phyloP scores from a whole-genome alignment of 768 basidiomycete species.

The Termitomyces sp. region DNA sequence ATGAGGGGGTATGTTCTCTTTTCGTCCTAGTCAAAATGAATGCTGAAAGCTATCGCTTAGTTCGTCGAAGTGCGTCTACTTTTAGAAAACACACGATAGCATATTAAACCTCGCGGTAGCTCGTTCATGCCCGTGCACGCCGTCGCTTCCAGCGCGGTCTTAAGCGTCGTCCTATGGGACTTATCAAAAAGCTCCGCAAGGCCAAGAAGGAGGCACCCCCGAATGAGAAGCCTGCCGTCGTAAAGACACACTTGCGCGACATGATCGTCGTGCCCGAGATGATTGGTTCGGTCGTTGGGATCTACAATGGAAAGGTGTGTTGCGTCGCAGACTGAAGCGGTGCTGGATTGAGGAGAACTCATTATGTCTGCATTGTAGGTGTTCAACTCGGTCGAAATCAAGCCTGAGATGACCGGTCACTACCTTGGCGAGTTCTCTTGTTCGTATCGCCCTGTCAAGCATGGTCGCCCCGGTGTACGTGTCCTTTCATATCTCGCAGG shows the following conservation, averaged over 20 bases:
- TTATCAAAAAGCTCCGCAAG: slow-evolving; percentile 99
- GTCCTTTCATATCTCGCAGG: not conserved
- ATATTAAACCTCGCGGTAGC: slow-evolving; percentile 33
- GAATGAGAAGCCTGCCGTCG: slow-evolving; percentile 97
- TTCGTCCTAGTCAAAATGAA: not conserved
- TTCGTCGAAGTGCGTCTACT: slow-evolving; percentile 66
- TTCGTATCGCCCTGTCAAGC: slow-evolving; percentile 98
- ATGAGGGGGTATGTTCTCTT: slow-evolving; percentile 75
- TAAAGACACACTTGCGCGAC: slow-evolving; percentile 98
- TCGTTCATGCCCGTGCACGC: slow-evolving; percentile 98
- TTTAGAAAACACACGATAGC: not conserved
- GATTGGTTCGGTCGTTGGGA: slow-evolving; percentile 97
- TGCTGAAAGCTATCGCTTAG: slow-evolving; percentile 25
- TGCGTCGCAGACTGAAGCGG: not conserved
- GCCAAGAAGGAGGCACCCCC: slow-evolving; percentile 99
- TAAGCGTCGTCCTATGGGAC: slow-evolving; percentile 96
- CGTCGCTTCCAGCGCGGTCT: slow-evolving; percentile 98
- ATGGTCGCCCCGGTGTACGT: slow-evolving; percentile 98
- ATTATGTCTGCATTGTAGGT: slow-evolving; percentile 36
- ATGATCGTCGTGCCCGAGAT: slow-evolving; percentile 99
- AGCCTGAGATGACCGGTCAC: slow-evolving; percentile 99
- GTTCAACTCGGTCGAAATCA: slow-evolving; percentile 97
- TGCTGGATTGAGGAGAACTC: not conserved
- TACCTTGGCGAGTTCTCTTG: slow-evolving; percentile 97
- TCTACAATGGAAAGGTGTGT: slow-evolving; percentile 94